Percentiles rank a stretch among this genome's conserved stretches.
Conservation (phyloP, 768 basidiomycete genomes). For the Tylopilus balloui region DNA sequence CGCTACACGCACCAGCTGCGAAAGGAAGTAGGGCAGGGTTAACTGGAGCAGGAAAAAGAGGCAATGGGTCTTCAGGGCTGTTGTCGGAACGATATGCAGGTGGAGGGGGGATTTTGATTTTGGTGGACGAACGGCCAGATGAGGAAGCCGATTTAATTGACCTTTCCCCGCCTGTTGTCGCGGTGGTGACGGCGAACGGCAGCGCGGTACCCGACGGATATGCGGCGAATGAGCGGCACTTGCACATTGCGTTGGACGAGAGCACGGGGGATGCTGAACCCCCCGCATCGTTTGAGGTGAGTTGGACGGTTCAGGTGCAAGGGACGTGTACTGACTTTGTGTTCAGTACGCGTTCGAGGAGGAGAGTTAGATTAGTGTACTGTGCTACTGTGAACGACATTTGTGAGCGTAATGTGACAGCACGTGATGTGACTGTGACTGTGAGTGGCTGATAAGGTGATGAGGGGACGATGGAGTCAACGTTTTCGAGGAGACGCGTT, state of each 20-base stretch:
- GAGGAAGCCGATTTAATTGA: constrained; percentile 75
- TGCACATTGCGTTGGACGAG: constrained; percentile 69
- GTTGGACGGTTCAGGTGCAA: constrained; percentile 22
- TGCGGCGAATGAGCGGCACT: constrained; percentile 24
- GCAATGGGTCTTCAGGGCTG: constrained; percentile 30
- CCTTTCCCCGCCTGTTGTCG: constrained; percentile 40
- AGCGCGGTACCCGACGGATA: constrained; percentile 30
- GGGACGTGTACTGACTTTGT: constrained; percentile 18
- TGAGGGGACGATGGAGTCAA: background rate
- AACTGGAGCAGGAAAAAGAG: constrained; percentile 26
- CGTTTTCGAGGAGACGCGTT: constrained; percentile 16
- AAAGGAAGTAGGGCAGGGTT: constrained; percentile 33
- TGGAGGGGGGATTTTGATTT: constrained; percentile 84
- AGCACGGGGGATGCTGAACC: constrained; percentile 66
- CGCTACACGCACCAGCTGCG: constrained; percentile 35
- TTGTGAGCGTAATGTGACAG: constrained; percentile 17
- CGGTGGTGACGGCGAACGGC: constrained; percentile 19
- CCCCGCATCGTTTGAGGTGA: constrained; percentile 81
- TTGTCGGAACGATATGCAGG: constrained; percentile 63
- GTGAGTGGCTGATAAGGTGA: constrained; percentile 24
- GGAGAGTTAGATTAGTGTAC: constrained; percentile 37
- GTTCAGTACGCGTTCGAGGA: constrained; percentile 74
- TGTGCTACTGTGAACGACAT: background rate
- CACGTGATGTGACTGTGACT: constrained; percentile 21
- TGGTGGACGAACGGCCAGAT: constrained; percentile 67